Percentiles rank a stretch among this genome's conserved stretches.
These are phyloP conservation scores for Gliomastix tumulicola DNA, from an alignment of 2,329 filamentous ascomycete species.

Conservation along the genomic window DNA sequence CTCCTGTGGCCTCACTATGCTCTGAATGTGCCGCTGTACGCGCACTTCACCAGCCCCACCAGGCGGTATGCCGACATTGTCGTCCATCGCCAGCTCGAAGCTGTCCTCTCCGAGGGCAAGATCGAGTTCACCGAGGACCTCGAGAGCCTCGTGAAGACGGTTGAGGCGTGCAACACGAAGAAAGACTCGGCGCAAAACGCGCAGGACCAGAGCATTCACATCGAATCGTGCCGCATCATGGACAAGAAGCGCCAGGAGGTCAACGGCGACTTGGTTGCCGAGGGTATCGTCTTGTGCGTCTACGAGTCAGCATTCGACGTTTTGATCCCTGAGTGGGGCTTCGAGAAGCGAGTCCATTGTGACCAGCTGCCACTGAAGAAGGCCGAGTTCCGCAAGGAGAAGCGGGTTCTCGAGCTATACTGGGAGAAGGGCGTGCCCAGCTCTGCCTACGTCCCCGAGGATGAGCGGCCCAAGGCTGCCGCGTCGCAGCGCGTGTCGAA, in stretches of 20 bases:
- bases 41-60: constrained; percentile 93
- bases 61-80: constrained; percentile 92
- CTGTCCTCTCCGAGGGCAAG: constrained; percentile 72
- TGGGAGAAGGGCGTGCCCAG: constrained; percentile 99
- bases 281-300: constrained; percentile 93
- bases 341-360: constrained; percentile 98
- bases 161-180: constrained; percentile 96
- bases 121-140: constrained; percentile 85
- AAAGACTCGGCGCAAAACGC: constrained; percentile 97
- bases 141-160: constrained; percentile 82
- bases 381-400: constrained; percentile 97
- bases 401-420: constrained; percentile 89
- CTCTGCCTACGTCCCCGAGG: constrained; percentile 91
- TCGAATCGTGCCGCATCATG: constrained; percentile 94
- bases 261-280: constrained; percentile 87
- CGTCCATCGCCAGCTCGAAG: constrained; percentile 90
- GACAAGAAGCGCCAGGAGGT: constrained; percentile 82
- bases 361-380: constrained; percentile 97
- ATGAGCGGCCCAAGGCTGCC: constrained; percentile 84
- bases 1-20: constrained; percentile 83
- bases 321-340: constrained; percentile 94
- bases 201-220: constrained; percentile 97
- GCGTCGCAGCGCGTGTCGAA: constrained; percentile 67
- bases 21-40: constrained; percentile 88
- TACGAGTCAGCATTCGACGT: constrained; percentile 99